Evolutionary conservation across 352 stramenopile species (phyloP).

Genomic region (Phytophthora sojae): DNA sequence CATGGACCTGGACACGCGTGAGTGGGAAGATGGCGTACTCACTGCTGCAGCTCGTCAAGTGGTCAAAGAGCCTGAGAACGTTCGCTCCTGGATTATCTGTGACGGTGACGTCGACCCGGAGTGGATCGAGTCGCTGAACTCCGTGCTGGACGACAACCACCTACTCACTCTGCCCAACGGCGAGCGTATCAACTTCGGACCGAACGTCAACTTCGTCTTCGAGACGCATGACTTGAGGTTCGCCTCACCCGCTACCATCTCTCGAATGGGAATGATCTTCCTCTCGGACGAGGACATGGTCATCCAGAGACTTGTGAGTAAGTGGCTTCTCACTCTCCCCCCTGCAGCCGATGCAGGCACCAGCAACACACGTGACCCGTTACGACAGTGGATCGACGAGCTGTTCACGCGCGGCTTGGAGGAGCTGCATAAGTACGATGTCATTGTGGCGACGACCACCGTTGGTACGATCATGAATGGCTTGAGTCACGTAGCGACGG

Average conservation of each 20-base stretch:
- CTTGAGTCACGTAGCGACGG: conserved; percentile 85
- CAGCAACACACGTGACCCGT: conserved; percentile 48
- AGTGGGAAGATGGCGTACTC: conserved; percentile 96
- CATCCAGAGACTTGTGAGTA: conserved; percentile 78
- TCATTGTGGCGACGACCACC: conserved; percentile 93
- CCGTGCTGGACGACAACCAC: conserved; percentile 96
- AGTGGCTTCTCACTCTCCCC: conserved; percentile 73
- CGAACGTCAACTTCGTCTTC: conserved; percentile 98
- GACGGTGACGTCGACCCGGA: conserved; percentile 97
- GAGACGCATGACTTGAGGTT: conserved; percentile 96
- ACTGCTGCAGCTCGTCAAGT: conserved; percentile 92
- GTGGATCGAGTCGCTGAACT: conserved; percentile 98
- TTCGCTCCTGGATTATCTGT: conserved; percentile 95
- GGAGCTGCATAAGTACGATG: conserved; percentile 86
- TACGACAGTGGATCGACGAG: conserved; percentile 93
- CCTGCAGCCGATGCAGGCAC: conserved; percentile 19
- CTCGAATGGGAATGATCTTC: conserved; percentile 97
- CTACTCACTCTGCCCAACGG: conserved; percentile 96
- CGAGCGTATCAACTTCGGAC: conserved; percentile 95
- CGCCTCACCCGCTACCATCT: conserved; percentile 96
- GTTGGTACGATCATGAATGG: conserved; percentile 95
- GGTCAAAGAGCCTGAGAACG: conserved; percentile 89
- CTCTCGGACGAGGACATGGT: conserved; percentile 93
- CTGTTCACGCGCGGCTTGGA: conserved; percentile 91
- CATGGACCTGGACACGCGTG: conserved; percentile 96